Conservation (phyloP, 805 yeast genomes). For the Pichia paraexigua region DNA sequence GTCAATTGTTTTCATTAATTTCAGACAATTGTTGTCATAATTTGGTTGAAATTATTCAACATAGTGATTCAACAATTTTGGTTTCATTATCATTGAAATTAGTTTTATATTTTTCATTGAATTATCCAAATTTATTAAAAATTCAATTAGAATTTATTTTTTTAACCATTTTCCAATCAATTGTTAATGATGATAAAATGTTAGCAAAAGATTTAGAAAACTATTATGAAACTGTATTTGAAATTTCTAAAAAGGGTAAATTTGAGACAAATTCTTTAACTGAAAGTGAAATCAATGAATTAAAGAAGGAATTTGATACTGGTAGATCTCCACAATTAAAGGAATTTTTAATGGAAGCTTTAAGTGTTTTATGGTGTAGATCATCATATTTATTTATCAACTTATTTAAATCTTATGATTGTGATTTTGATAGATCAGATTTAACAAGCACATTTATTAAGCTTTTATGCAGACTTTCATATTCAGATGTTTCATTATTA, state of each 20-base stretch:
- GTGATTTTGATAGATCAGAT: slow-evolving; percentile 82
- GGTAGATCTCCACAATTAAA: slow-evolving; percentile 44
- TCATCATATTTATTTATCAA: slow-evolving; percentile 70
- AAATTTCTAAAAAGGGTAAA: slow-evolving; percentile 20
- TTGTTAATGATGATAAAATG: slow-evolving; percentile 21
- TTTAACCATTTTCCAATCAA: slow-evolving; percentile 47
- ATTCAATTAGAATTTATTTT: slow-evolving; percentile 75
- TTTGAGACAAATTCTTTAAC: slow-evolving; percentile 21
- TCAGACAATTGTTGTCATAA: slow-evolving; percentile 83
- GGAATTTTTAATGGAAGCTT: slow-evolving; percentile 76
- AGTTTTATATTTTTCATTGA: slow-evolving; percentile 62
- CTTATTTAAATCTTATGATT: slow-evolving; percentile 77
- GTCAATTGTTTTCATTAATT: slow-evolving; percentile 56
- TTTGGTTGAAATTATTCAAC: slow-evolving; percentile 69
- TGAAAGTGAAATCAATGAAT: slow-evolving; percentile 22
- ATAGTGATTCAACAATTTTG: slow-evolving; percentile 62
- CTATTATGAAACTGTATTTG: slow-evolving; percentile 24
- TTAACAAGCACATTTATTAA: slow-evolving; percentile 60
- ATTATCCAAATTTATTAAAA: slow-evolving; percentile 57
- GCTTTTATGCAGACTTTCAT: slow-evolving; percentile 65
- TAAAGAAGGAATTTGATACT: slow-evolving; percentile 35
- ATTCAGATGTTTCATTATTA: slow-evolving; percentile 74
- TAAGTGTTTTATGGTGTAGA: slow-evolving; percentile 75
- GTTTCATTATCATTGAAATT: slow-evolving; percentile 70
- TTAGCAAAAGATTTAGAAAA: slow-evolving; percentile 22